A percentile compares a stretch with the other conserved stretches of the same genome.
These are phyloP conservation scores for Hondaea fermentalgiana DNA, from an alignment of 108 stramenopile species.

Conservation along the genomic window DNA sequence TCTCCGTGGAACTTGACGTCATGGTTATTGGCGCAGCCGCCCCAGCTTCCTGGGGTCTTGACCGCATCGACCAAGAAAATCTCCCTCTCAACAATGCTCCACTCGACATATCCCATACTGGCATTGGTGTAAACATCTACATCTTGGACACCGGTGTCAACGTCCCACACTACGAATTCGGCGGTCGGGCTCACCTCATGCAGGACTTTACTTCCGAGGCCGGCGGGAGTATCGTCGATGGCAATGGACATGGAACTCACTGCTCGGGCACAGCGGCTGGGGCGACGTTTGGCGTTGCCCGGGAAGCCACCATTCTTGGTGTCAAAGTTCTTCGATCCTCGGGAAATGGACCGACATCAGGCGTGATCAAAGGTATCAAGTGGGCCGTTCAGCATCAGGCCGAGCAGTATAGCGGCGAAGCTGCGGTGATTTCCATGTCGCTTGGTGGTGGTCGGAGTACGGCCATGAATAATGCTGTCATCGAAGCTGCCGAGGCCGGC, in stretches of 20 bases:
- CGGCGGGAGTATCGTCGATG: not conserved
- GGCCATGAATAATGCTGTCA: constrained; percentile 5
- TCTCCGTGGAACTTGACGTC: not conserved
- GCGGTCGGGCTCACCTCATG: not conserved
- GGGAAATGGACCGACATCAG: not conserved
- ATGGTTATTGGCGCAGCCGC: not conserved
- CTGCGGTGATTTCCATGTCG: constrained; percentile 13
- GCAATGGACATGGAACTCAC: constrained; percentile 28
- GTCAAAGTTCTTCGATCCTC: not conserved
- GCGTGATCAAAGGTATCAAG: not conserved
- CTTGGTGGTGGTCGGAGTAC: not conserved
- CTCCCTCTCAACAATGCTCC: not conserved
- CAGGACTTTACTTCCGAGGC: not conserved
- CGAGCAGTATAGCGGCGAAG: not conserved
- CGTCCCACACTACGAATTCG: not conserved
- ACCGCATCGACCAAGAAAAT: constrained; percentile 15
- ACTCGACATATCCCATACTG: not conserved
- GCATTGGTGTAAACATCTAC: not conserved
- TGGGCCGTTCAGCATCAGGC: not conserved
- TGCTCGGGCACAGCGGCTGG: constrained; percentile 24
- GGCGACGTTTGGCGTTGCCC: not conserved
- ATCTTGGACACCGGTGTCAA: not conserved
- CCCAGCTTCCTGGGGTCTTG: not conserved
- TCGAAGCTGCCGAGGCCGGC: not conserved
- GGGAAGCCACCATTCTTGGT: not conserved